phyloP scores from a whole-genome alignment of 169 alveolate species.

The Eimeria sp. region DNA sequence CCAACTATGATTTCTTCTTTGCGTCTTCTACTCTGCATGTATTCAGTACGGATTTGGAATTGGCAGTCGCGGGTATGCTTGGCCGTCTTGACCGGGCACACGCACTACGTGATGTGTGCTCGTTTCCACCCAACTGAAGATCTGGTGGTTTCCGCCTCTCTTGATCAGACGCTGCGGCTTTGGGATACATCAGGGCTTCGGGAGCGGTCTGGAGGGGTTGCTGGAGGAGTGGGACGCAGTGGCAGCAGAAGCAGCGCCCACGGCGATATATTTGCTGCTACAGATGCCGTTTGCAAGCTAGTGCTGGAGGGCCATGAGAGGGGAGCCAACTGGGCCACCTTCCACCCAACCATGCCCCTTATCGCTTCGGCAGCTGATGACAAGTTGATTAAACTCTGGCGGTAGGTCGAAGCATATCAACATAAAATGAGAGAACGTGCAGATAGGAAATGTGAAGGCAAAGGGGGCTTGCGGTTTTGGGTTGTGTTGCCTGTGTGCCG shows the following conservation, averaged over 20 bases:
- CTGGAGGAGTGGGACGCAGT: conserved; percentile 65
- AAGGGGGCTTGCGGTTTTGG: background rate
- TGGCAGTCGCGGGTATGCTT: conserved; percentile 95
- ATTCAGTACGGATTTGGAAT: conserved; percentile 97
- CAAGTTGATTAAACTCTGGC: conserved; percentile 87
- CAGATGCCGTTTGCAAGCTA: conserved; percentile 95
- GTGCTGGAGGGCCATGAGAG: conserved; percentile 98
- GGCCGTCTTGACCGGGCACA: conserved; percentile 97
- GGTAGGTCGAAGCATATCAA: conserved; percentile 36
- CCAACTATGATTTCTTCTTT: background rate
- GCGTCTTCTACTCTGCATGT: background rate
- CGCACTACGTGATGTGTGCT: conserved; percentile 98
- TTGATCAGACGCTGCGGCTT: conserved; percentile 97
- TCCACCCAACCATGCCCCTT: conserved; percentile 95
- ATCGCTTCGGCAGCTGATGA: conserved; percentile 95
- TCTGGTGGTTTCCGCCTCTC: conserved; percentile 95
- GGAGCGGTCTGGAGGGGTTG: conserved; percentile 91
- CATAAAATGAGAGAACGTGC: background rate
- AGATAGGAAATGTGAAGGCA: background rate
- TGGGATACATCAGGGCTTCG: conserved; percentile 97
- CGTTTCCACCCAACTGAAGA: conserved; percentile 97
- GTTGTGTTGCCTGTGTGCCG: background rate
- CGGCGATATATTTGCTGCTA: conserved; percentile 94
- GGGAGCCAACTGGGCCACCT: conserved; percentile 98
- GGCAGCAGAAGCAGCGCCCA: conserved; percentile 46